These are phyloP conservation scores for Corylus heterophylla DNA, from an alignment of 306 rosid genomes.

Conservation along the genomic window DNA sequence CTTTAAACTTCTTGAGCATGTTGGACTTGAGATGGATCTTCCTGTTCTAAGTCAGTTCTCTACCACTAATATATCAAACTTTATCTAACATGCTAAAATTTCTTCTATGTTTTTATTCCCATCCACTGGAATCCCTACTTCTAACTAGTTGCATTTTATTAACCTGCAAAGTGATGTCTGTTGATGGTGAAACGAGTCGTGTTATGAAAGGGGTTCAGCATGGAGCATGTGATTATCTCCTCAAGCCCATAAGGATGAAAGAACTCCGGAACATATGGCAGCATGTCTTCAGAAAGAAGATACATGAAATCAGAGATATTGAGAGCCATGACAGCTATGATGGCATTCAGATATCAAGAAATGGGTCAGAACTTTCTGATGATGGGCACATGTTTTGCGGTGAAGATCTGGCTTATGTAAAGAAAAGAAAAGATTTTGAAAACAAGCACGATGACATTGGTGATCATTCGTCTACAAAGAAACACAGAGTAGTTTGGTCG, in stretches of 20 bases:
- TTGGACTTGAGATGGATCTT: slow-evolving; percentile 99
- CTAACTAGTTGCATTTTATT: slow-evolving; percentile 45
- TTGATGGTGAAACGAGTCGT: slow-evolving; percentile 93
- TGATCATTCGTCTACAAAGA: slow-evolving; percentile 75
- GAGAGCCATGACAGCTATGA: slow-evolving; percentile 75
- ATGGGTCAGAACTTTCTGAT: slow-evolving; percentile 71
- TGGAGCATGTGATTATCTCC: slow-evolving; percentile 97
- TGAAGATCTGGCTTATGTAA: slow-evolving; percentile 59
- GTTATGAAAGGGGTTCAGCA: slow-evolving; percentile 99
- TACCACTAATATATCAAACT: slow-evolving; percentile 34
- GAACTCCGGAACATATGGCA: slow-evolving; percentile 96
- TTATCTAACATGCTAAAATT: slow-evolving; percentile 31
- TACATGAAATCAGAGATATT: slow-evolving; percentile 82
- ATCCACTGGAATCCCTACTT: slow-evolving; percentile 31
- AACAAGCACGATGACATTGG: slow-evolving; percentile 59
- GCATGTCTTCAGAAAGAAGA: slow-evolving; percentile 86
- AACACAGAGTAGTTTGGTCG: slow-evolving; percentile 97
- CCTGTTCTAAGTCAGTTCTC: slow-evolving; percentile 92
- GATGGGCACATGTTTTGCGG: slow-evolving; percentile 59
- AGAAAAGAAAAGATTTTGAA: slow-evolving; percentile 79
- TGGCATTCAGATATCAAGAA: slow-evolving; percentile 55
- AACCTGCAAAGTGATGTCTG: slow-evolving; percentile 91
- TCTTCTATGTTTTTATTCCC: slow-evolving; percentile 20
- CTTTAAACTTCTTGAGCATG: slow-evolving; percentile 97
- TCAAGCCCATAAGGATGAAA: slow-evolving; percentile 96